Evolutionary conservation across 331 rosid genomes (phyloP).

Genomic region (Saraca asoca): DNA sequence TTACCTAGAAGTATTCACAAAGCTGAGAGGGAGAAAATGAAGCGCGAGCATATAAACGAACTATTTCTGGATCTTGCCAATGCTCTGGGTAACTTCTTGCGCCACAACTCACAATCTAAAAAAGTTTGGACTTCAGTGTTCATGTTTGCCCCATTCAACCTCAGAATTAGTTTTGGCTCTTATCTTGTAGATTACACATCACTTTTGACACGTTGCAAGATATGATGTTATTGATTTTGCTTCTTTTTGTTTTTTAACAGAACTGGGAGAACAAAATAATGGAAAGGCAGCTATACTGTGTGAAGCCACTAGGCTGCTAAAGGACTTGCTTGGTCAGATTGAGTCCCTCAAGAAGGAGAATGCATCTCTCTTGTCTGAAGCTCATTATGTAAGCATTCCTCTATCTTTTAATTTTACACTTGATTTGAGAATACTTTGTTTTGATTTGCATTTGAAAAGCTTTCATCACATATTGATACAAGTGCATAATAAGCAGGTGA

Average conservation of each 20-base stretch:
- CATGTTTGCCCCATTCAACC: slow-evolving; percentile 24
- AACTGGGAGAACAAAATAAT: slow-evolving; percentile 63
- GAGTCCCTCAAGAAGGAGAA: slow-evolving; percentile 77
- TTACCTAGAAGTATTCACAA: slow-evolving; percentile 77
- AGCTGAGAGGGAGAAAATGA: slow-evolving; percentile 91
- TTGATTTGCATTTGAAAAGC: slow-evolving; percentile 11
- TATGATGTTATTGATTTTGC: slow-evolving; percentile 6
- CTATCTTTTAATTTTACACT: not conserved
- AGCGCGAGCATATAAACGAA: slow-evolving; percentile 84
- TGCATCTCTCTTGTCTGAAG: slow-evolving; percentile 68
- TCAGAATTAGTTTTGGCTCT: slow-evolving; percentile 10
- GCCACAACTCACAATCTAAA: slow-evolving; percentile 20
- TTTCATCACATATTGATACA: not conserved
- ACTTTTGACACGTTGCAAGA: slow-evolving; percentile 11
- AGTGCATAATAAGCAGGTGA: slow-evolving; percentile 53
- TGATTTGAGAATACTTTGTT: slow-evolving; percentile 13
- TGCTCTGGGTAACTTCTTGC: slow-evolving; percentile 63
- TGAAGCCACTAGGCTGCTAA: slow-evolving; percentile 74
- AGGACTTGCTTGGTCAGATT: slow-evolving; percentile 73
- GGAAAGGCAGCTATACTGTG: slow-evolving; percentile 78
- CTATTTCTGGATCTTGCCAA: slow-evolving; percentile 77
- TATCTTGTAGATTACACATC: not conserved
- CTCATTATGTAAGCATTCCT: slow-evolving; percentile 62
- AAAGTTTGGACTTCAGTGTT: slow-evolving; percentile 12
- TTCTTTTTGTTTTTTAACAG: slow-evolving; percentile 37